A percentile compares a stretch with the other conserved stretches of the same genome.
These are phyloP conservation scores for Dictyophora rubrovolvata DNA, from an alignment of 768 basidiomycete genomes.

Conservation along the genomic window DNA sequence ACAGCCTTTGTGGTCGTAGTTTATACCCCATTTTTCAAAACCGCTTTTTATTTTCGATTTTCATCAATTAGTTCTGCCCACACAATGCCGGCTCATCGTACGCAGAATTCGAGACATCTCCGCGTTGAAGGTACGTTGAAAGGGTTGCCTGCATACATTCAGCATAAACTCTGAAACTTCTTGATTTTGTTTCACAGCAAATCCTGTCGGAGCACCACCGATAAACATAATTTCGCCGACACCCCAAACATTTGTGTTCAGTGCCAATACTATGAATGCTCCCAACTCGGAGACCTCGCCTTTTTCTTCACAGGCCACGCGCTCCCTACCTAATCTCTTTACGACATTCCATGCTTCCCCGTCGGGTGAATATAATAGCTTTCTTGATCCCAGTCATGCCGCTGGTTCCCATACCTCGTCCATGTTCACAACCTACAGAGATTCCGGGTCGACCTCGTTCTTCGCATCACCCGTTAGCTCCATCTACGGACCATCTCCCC, in stretches of 20 bases:
- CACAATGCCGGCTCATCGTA: conserved; percentile 11
- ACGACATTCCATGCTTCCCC: conserved; percentile 6
- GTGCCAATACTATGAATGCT: conserved; percentile 2
- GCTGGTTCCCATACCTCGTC: conserved; percentile 7
- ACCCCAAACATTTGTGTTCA: conserved; percentile 6
- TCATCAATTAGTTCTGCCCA: background rate
- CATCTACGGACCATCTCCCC: conserved; percentile 7
- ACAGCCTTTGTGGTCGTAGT: background rate
- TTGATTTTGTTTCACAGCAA: background rate
- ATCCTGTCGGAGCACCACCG: conserved; percentile 5
- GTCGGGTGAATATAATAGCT: background rate
- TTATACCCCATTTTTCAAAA: background rate
- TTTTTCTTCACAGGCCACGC: conserved; percentile 8
- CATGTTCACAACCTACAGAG: conserved; percentile 6
- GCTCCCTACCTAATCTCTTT: conserved; percentile 9
- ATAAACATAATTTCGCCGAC: conserved; percentile 10
- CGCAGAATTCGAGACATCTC: conserved; percentile 11
- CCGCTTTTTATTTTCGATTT: background rate
- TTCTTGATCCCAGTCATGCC: background rate
- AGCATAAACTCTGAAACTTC: background rate
- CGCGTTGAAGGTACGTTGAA: conserved; percentile 6
- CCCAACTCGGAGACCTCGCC: conserved; percentile 1
- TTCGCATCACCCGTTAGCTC: conserved; percentile 7
- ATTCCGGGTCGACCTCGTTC: conserved; percentile 1
- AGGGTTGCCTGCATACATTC: background rate